Conservation (phyloP, 2,329 filamentous ascomycete species). For the Diaporthe australafricana region DNA sequence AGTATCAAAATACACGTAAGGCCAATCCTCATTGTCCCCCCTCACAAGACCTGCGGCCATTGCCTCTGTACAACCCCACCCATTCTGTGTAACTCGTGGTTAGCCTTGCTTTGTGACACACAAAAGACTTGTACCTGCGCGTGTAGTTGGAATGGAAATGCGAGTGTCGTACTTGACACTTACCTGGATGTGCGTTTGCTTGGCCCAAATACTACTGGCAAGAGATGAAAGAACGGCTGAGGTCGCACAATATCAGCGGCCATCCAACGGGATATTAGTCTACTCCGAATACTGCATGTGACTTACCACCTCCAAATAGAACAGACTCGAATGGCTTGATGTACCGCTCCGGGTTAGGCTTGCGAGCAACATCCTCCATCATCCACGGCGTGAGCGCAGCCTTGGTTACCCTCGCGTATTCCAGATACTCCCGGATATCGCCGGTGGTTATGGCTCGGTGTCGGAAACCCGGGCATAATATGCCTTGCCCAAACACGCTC, state of each 20-base stretch:
- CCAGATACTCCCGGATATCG: conserved; percentile 38
- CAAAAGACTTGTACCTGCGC: background rate
- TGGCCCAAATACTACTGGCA: conserved; percentile 29
- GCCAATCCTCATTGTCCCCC: conserved; percentile 36
- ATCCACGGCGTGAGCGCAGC: conserved; percentile 39
- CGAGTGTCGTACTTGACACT: background rate
- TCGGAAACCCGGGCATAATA: conserved; percentile 38
- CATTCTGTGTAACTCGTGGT: conserved; percentile 24
- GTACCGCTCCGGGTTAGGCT: conserved; percentile 33
- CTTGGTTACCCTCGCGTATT: conserved; percentile 34
- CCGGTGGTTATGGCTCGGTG: conserved; percentile 33
- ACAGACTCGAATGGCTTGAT: conserved; percentile 23
- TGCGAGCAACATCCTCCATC: conserved; percentile 40
- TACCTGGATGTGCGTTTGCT: conserved; percentile 30
- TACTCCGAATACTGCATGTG: too few species aligned
- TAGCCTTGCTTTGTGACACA: background rate
- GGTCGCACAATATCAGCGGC: background rate
- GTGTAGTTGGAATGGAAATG: background rate
- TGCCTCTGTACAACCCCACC: conserved; percentile 39
- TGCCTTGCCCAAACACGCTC: conserved; percentile 37
- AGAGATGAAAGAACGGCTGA: conserved; percentile 30
- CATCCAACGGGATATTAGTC: background rate
- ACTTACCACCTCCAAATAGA: conserved; percentile 33
- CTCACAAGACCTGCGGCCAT: conserved; percentile 31
- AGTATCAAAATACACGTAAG: conserved; percentile 39